These are phyloP conservation scores for Antitrichia curtipendula DNA, from an alignment of 225 moss, liverwort and hornwort species.

Conservation along the genomic window DNA sequence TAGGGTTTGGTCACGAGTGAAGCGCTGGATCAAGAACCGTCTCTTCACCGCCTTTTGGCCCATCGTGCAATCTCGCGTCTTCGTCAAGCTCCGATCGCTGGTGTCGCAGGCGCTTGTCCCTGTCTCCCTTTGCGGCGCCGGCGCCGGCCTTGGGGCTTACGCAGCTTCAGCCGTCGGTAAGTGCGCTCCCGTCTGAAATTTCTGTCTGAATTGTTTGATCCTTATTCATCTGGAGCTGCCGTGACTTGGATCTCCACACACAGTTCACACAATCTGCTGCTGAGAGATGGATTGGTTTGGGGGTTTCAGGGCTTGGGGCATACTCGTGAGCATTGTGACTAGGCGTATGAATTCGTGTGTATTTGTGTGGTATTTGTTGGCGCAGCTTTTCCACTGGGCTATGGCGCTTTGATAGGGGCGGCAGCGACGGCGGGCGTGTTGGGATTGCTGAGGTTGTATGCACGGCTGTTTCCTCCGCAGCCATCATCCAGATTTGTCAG, in stretches of 20 bases:
- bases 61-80: constrained; percentile 19
- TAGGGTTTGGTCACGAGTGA: constrained; percentile 12
- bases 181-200: background rate
- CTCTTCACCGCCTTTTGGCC: constrained; percentile 25
- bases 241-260: background rate
- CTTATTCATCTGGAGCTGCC: background rate
- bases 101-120: constrained; percentile 4
- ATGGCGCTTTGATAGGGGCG: constrained; percentile 13
- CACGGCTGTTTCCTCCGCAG: background rate
- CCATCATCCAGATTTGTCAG: background rate
- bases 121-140: background rate
- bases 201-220: background rate
- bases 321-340: background rate
- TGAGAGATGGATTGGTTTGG: background rate
- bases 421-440: background rate
- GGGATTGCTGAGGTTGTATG: background rate
- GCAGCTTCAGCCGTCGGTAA: constrained; percentile 4
- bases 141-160: background rate
- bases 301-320: too few species aligned
- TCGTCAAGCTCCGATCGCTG: constrained; percentile 6
- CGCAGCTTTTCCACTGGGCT: constrained; percentile 9
- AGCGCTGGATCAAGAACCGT: constrained; percentile 14
- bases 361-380: background rate
- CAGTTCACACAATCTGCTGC: background rate
- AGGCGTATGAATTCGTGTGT: background rate